Conservation (phyloP, 2,329 filamentous ascomycete genomes). For the Ilyonectria sp. region DNA sequence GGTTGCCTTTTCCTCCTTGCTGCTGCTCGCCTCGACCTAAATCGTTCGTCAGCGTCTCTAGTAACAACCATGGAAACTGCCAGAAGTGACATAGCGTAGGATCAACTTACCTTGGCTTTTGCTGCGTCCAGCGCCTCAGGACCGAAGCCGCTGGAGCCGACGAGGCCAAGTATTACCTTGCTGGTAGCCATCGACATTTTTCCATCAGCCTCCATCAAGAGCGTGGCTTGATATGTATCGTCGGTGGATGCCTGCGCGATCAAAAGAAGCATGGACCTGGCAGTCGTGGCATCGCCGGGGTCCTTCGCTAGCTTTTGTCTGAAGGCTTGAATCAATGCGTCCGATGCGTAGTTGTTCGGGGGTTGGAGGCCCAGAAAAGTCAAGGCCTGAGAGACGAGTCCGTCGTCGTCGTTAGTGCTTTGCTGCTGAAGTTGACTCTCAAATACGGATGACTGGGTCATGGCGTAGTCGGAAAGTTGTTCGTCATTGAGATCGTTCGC, state of each 20-base stretch:
- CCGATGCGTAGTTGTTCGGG: slow-evolving; percentile 54
- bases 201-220: slow-evolving; percentile 53
- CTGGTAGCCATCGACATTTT: slow-evolving; percentile 56
- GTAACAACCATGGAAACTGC: slow-evolving; percentile 4
- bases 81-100: not conserved
- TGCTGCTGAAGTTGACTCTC: slow-evolving; percentile 54
- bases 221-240: slow-evolving; percentile 52
- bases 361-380: slow-evolving; percentile 54
- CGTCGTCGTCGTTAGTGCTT: slow-evolving; percentile 49
- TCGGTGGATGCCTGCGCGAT: slow-evolving; percentile 54
- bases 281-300: slow-evolving; percentile 51
- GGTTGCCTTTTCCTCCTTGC: slow-evolving; percentile 49
- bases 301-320: slow-evolving; percentile 51
- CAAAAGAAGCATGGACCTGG: slow-evolving; percentile 52
- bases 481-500: slow-evolving; percentile 55
- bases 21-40: slow-evolving; percentile 47
- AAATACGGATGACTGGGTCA: slow-evolving; percentile 57
- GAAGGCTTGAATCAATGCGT: slow-evolving; percentile 54
- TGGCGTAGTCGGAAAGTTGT: slow-evolving; percentile 54
- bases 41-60: slow-evolving; percentile 24
- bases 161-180: slow-evolving; percentile 51
- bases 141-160: slow-evolving; percentile 41
- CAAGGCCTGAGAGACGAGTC: slow-evolving; percentile 52
- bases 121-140: slow-evolving; percentile 44
- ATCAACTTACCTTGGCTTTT: slow-evolving; percentile 48